Evolutionary conservation across 192 early-diverging fungal species (phyloP).

Genomic region (Backusella morwellensis): DNA sequence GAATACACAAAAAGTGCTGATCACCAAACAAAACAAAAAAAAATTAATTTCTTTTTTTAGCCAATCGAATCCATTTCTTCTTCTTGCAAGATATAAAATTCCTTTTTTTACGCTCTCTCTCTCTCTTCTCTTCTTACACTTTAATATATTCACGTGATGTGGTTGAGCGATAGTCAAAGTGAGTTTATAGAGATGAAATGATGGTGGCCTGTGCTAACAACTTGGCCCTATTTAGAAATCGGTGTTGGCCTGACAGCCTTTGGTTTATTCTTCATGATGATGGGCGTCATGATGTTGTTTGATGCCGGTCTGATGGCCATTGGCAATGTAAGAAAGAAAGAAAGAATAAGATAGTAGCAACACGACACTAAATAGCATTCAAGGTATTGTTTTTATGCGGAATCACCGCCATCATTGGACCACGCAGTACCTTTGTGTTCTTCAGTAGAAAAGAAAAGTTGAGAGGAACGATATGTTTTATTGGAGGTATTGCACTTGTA

Average conservation of each 20-base stretch:
- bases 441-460: constrained; percentile 87
- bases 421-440: constrained; percentile 82
- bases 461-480: constrained; percentile 86
- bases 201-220: background rate
- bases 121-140: background rate
- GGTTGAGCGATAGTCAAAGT: constrained; percentile 40
- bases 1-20: too few relatives aligned
- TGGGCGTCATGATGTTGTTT: constrained; percentile 95
- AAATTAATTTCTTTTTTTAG: background rate
- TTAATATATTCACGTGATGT: constrained; percentile 22
- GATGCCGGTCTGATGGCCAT: constrained; percentile 94
- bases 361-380: background rate
- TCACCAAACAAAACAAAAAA: background rate
- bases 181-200: background rate
- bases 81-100: background rate
- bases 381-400: constrained; percentile 91
- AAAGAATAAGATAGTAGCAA: background rate
- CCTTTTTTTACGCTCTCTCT: background rate
- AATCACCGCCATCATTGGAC: constrained; percentile 86
- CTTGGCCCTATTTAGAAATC: constrained; percentile 55
- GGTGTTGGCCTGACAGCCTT: constrained; percentile 94
- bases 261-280: constrained; percentile 86
- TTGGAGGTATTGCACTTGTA: constrained; percentile 85
- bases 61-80: background rate
- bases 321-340: constrained; percentile 79